These are phyloP conservation scores for Phanerodontia chrysosporium DNA, from an alignment of 768 basidiomycete species.

Conservation along the genomic window DNA sequence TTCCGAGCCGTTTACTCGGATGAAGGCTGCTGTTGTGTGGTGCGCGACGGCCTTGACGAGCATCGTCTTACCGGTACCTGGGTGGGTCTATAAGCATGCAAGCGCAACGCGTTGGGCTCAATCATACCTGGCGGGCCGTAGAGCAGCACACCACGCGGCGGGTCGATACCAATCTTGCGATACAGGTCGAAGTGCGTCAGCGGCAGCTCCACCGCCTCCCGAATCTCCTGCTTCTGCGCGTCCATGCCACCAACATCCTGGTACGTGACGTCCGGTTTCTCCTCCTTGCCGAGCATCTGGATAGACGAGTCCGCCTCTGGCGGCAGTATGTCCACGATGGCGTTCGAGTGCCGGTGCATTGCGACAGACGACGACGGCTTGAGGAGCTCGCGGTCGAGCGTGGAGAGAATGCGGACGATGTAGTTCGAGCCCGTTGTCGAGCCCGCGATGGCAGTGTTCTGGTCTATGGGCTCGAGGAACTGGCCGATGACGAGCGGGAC, in stretches of 20 bases:
- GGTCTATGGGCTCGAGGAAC: conserved; percentile 98
- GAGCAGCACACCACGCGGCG: conserved; percentile 92
- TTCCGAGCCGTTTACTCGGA: conserved; percentile 96
- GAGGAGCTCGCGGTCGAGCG: conserved; percentile 92
- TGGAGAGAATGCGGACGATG: conserved; percentile 94
- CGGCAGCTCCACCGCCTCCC: conserved; percentile 96
- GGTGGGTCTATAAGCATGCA: not conserved
- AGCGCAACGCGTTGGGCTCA: not conserved
- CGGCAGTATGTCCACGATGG: conserved; percentile 95
- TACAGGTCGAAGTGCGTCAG: conserved; percentile 96
- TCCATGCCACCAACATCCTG: conserved; percentile 97
- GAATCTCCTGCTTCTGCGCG: conserved; percentile 95
- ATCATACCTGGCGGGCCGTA: conserved; percentile 90
- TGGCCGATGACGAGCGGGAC: conserved; percentile 99
- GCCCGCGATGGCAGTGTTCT: conserved; percentile 94
- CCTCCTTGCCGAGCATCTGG: conserved; percentile 88
- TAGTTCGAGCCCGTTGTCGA: conserved; percentile 98
- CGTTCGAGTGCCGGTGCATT: conserved; percentile 98
- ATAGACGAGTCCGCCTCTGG: conserved; percentile 99
- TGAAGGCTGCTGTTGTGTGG: conserved; percentile 95
- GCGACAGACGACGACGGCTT: conserved; percentile 98
- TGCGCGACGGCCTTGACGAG: conserved; percentile 99
- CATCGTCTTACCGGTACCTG: conserved; percentile 98
- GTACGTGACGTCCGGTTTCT: conserved; percentile 93
- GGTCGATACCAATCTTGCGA: conserved; percentile 99